Evolutionary conservation across 1,284 basidiomycete species (phyloP), one percentile per base, ranked within the genome.

Genomic region (Somion occarium): DNA sequence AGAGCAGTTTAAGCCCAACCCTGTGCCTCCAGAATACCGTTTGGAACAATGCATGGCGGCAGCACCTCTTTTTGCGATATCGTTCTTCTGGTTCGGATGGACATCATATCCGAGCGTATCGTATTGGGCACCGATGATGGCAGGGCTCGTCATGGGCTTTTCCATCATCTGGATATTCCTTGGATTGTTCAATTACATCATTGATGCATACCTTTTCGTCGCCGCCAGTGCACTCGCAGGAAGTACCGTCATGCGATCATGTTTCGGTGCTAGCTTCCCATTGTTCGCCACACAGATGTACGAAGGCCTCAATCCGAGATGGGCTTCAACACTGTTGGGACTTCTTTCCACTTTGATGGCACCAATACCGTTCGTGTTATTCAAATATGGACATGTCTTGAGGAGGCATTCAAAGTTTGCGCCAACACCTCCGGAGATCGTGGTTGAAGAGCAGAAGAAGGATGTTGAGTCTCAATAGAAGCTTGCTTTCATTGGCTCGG

Each of bases 81-180:
- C 71, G 2, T 72, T 74, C 57, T 76, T 76, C 66, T 70, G 69
- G 69, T 67, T 76, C 49, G 72, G 70, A 24, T 78, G 74, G 75
- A 75, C 73, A 9, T 67, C 66, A 19, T 68, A 62, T 50, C 61
- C 68, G n/a, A 57, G 49, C 42, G 53, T 70, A 19, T 59, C 54
- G n/a, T 68, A 55, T 52, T 69, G 68, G 64, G 64, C 64, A 42
- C 64, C 66, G 27, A 57, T 69, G 53, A 54, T 63, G 44, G 59
- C 65, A 0, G 64, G 64, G 23, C 52, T 58, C 11, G 56, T 59
- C 9, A 55, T 69, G 34, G 69, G 68, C 5, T 59, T 57, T 50
- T 53, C 64, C 34, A 62, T 66, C 59, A 54, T 65, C 46, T 63
- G 59, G 56, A 63, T 67, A 53, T 67, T 65, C 64, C 61, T 69